Base-by-base conservation (phyloP, 805 yeast species). In the Candida methanosorbosa region DNA sequence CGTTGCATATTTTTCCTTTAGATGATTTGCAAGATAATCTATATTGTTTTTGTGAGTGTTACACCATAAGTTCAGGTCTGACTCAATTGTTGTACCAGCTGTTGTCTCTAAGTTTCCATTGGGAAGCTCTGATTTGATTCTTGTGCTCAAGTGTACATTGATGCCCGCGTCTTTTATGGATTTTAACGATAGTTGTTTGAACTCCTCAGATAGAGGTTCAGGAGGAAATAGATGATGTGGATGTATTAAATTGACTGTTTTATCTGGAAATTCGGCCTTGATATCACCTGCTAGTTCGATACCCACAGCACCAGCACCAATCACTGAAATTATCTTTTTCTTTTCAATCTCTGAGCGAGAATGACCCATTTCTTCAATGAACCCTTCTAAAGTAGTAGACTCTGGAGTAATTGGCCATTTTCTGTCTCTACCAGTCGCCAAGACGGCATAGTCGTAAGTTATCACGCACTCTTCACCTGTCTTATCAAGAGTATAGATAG, bases 341-440 rank as follows among this genome's bases (percentile, higher is more conserved):
- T 16, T 17, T 7, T 7, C 6, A 27, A 59, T 54, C 16, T 44
- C 40, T 4, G 34, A 29, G 11, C 11, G 11, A 11, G 23, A 8
- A 9, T 8, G 11, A 21, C 11, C 11, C 72, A 71, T 70, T 42
- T 72, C 77, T 14, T 49, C 37, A 20, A 61, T 35, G 42, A 56
- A 71, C 8, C 44, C 45, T n/a, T 54, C 54, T 35, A 48, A 54
- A 13, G 63, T 61, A 31, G 38, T 43, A 1, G 66, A 74, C n/a
- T 51, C 44, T 4, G 76, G 77, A 19, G 70, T 68, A 24, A 68
- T 63, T n/a, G 77, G 78, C 72, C 73, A 69, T 27, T 52, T 50
- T 38, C 77, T 52, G 36, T 68, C 56, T 46, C 76, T 54, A 3
- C 77, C 77, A 2, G 70, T 50, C 8, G 75, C 70, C 34, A 59